phyloP scores from a whole-genome alignment of 2,329 filamentous ascomycete genomes.

The Gliomastix tumulicola region DNA sequence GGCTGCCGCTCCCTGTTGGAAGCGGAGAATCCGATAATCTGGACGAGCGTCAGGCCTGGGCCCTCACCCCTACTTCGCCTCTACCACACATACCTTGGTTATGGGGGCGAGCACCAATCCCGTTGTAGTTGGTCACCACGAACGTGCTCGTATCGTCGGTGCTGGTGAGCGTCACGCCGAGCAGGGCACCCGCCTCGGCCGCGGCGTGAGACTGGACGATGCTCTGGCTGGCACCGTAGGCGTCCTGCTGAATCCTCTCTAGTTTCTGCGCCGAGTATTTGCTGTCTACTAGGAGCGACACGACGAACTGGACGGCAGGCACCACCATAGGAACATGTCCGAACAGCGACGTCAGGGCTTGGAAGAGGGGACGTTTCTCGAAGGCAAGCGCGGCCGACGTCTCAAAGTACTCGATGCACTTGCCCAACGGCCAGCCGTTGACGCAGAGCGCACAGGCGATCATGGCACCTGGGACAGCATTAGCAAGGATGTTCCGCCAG shows the following conservation, averaged over 20 bases:
- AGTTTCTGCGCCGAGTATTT: conserved; percentile 5
- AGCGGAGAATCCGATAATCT: no score
- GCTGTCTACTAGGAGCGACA: conserved; percentile 5
- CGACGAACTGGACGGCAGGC: no score
- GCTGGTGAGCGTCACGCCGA: conserved; percentile 4
- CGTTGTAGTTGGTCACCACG: conserved; percentile 6
- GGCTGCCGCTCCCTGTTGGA: no score
- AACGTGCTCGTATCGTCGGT: conserved; percentile 2
- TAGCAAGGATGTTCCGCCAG: not conserved
- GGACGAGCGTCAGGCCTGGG: no score
- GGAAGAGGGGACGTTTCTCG: no score
- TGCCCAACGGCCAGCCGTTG: conserved; percentile 6
- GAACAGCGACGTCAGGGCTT: no score
- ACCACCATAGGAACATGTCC: no score
- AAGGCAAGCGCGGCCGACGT: conserved; percentile 2
- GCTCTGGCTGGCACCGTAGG: conserved; percentile 3
- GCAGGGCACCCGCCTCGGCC: conserved; percentile 3
- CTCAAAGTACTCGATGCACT: conserved; percentile 5
- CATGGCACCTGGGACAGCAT: conserved; percentile 4
- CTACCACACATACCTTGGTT: conserved; percentile 4
- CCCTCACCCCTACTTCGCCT: no score
- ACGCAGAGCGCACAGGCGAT: conserved; percentile 5
- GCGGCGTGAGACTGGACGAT: conserved; percentile 2
- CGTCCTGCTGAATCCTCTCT: conserved; percentile 5
- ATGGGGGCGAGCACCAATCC: conserved; percentile 1